These are phyloP conservation scores for Pterocarpus macrocarpus DNA, from an alignment of 306 rosid genomes.

Conservation along the genomic window DNA sequence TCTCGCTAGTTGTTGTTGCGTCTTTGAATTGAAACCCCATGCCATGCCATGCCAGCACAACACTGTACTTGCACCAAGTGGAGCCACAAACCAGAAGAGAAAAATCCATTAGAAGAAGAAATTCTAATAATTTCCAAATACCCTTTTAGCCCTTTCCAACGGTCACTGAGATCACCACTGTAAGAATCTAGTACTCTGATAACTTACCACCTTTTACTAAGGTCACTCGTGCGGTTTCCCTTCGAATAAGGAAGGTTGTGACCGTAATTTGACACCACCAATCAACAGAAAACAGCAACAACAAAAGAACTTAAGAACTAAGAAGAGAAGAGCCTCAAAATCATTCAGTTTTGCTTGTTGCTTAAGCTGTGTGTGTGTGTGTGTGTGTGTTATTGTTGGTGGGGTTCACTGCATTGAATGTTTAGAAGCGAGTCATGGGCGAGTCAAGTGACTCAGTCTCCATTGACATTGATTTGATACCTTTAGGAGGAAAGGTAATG, in stretches of 20 bases:
- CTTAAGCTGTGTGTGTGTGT: neutral
- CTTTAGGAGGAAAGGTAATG: slow-evolving; percentile 79
- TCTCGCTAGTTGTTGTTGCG: neutral
- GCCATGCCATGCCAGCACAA: neutral
- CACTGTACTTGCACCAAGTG: neutral
- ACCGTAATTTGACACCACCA: slow-evolving; percentile 47
- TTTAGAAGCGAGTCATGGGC: slow-evolving; percentile 60
- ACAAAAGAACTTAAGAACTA: neutral
- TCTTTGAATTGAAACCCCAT: slow-evolving; percentile 2
- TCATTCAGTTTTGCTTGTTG: slow-evolving; percentile 19
- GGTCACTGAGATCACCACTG: slow-evolving; percentile 58
- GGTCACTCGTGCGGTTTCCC: slow-evolving; percentile 26
- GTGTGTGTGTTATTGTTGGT: neutral
- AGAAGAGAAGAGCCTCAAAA: neutral
- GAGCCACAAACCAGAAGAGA: too few species aligned
- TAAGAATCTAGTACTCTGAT: slow-evolving; percentile 35
- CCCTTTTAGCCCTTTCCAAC: slow-evolving; percentile 48
- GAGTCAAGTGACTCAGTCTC: slow-evolving; percentile 79
- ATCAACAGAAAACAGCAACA: slow-evolving; percentile 1
- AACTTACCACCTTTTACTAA: neutral
- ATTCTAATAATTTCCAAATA: too few species aligned
- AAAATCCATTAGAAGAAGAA: neutral
- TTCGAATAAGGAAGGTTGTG: slow-evolving; percentile 44
- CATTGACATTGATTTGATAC: slow-evolving; percentile 79
- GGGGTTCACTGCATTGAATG: slow-evolving; percentile 35